Base-by-base conservation (phyloP, 306 rosid genomes). In the Quercus robur region DNA sequence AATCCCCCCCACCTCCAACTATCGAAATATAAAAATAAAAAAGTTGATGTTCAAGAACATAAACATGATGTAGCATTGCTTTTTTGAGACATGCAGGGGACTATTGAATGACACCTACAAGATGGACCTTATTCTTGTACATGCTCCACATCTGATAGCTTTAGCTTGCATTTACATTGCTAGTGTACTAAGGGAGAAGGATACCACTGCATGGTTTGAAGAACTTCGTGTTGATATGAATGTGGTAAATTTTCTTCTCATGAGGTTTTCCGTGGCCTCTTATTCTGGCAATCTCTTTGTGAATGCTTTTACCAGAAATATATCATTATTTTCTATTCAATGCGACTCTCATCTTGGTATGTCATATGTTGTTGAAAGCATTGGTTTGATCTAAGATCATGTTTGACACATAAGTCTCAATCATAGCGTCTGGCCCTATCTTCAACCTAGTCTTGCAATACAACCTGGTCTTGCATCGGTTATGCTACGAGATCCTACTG, bases 191-290 rank as follows among this genome's bases (percentile, higher is more conserved):
- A 81, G 84, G 83, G 97, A 94, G 4, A 94, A 90, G 77, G 97
- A 94, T 75, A 90, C 94, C 68, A 92, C 97, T 56, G 90, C 90
- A 15, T 94, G 97, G 97, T 94, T 92, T 58, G 98, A 94, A 85
- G 98, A 94, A 86, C 97, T 94, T 71, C 97, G 85, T 38, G 95
- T 93, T 46, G 98, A 94, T 82, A 94, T 91, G 98, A 94, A 91
- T 38, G 95, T 87, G 89, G 98, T 94, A 83, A 85, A 94, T 88
- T 28, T 78, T 85, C 56, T 51, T 6, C 56, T 71, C 18, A 71
- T 41, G 3, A 31, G 11, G 33, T 19, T 33, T 44, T 23, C 12
- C 0, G 2, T 54, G 6, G 26, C 52, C 46, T 19, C 28, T 35
- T 9, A 67, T 67, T 68, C 44, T 64, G 71, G 71, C 71, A 67